phyloP scores from a whole-genome alignment of 257 asterid genomes.

The Orobanche coerulescens region DNA sequence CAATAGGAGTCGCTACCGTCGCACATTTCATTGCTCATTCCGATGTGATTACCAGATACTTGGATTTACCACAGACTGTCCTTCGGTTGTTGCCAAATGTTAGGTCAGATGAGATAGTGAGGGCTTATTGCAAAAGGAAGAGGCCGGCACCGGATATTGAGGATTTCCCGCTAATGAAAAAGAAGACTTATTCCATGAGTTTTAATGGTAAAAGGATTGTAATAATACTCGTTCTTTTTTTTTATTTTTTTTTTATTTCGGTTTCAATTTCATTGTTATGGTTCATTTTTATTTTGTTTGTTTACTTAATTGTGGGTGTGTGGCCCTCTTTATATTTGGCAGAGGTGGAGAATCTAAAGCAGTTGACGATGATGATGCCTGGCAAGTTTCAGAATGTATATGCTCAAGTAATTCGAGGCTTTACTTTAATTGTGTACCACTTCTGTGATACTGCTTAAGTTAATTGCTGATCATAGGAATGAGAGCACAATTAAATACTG shows the following conservation, averaged over 20 bases:
- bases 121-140: conserved; percentile 48
- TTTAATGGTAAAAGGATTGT: conserved; percentile 23
- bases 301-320: not conserved
- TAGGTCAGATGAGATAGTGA: conserved; percentile 11
- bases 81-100: conserved; percentile 19
- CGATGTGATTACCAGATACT: conserved; percentile 8
- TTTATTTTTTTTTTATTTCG: not conserved
- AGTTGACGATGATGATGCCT: conserved; percentile 18
- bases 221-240: not conserved
- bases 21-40: conserved; percentile 31
- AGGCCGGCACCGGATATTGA: conserved; percentile 28
- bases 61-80: conserved; percentile 19
- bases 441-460: not conserved
- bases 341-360: conserved; percentile 27
- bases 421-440: not conserved
- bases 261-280: not conserved
- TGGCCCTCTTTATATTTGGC: conserved; percentile 19
- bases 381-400: conserved; percentile 13
- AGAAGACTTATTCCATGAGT: conserved; percentile 20
- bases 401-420: conserved; percentile 35
- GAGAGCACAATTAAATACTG: not conserved
- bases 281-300: not conserved
- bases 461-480: not conserved
- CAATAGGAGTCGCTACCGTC: conserved; percentile 32
- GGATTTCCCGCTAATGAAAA: conserved; percentile 19